Evolutionary conservation across 2,329 filamentous ascomycete genomes (phyloP), one percentile per base, ranked within the genome.

Genomic region (Coniella lustricola): DNA sequence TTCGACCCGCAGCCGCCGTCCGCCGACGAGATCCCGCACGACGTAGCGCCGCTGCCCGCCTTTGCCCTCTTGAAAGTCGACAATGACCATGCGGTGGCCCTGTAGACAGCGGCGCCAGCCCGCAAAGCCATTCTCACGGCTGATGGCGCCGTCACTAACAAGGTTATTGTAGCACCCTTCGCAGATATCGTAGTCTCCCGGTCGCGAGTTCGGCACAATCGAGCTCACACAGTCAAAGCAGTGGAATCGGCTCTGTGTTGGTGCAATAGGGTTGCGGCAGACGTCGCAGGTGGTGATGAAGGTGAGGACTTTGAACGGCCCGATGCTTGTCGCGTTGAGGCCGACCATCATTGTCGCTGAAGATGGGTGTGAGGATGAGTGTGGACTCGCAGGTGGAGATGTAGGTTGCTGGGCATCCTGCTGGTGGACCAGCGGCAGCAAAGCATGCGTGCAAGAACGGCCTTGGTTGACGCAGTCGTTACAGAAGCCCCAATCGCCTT

Each of bases 401-500:
- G 62, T 56, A 8, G 64, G 58, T 1, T 63, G 59, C 22, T 44
- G 43, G 13, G 55, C 50, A 7, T 51, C 45, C 7, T 69, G 64
- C 38, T 78, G 73, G 56, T 89, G 84, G 1, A 82, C 79, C 38
- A 95, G 71, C 0, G 90, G 88, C 1, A 95, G 71, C 1, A 97
- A 73, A 7, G 85, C 75, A 60, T 97, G 91, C 0, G 83, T 86
- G 66, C 91, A 97, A 51, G 82, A 85, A 51, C 76, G 76, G 14
- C 88, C 90, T 63, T 84, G 82, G 51, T 91, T 90, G 25, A 95
- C 88, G 56, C 91, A 97, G 52, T 76, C 70, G 58, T 90, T 89
- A 67, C 91, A 97, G 62, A 88, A 96, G 0, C 91, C 91, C 90
- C 90, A 97, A 60, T 94, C 90, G 4, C 89, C 91, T 54, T 93